Conservation (phyloP, 2,329 filamentous ascomycete genomes). For the Neofusicoccum ribis region DNA sequence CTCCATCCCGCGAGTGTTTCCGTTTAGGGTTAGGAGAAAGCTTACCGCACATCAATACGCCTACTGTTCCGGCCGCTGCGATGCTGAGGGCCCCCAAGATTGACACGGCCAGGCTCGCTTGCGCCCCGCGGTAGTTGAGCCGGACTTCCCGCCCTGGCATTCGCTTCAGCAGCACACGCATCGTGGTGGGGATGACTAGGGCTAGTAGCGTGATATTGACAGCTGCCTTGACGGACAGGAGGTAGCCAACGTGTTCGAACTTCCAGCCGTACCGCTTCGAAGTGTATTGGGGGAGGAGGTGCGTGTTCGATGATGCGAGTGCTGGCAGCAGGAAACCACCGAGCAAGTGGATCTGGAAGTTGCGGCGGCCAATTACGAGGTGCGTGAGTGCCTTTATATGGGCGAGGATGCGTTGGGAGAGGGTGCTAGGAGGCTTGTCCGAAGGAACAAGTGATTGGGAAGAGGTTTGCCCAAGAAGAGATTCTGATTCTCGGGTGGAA, state of each 20-base stretch:
- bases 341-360: slow-evolving; percentile 35
- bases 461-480: background rate
- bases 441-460: background rate
- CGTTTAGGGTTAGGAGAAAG: background rate
- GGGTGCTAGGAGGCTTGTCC: background rate
- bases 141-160: background rate
- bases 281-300: slow-evolving; percentile 40
- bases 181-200: slow-evolving; percentile 35
- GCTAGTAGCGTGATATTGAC: slow-evolving; percentile 38
- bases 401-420: background rate
- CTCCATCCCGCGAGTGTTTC: too few species aligned
- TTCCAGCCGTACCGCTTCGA: slow-evolving; percentile 42
- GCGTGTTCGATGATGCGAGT: slow-evolving; percentile 40
- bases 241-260: slow-evolving; percentile 38
- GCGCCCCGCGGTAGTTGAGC: slow-evolving; percentile 34
- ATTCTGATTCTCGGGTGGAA: background rate
- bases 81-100: slow-evolving; percentile 36
- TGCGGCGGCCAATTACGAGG: slow-evolving; percentile 21
- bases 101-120: slow-evolving; percentile 34
- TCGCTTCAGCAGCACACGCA: slow-evolving; percentile 28
- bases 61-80: slow-evolving; percentile 33
- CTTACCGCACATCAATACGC: slow-evolving; percentile 34
- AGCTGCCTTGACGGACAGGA: slow-evolving; percentile 39
- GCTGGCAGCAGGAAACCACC: slow-evolving; percentile 37
- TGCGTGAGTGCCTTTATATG: background rate